Evolutionary conservation across 768 basidiomycete species (phyloP), one percentile per base, ranked within the genome.

Genomic region (Suillus cothurnatus): DNA sequence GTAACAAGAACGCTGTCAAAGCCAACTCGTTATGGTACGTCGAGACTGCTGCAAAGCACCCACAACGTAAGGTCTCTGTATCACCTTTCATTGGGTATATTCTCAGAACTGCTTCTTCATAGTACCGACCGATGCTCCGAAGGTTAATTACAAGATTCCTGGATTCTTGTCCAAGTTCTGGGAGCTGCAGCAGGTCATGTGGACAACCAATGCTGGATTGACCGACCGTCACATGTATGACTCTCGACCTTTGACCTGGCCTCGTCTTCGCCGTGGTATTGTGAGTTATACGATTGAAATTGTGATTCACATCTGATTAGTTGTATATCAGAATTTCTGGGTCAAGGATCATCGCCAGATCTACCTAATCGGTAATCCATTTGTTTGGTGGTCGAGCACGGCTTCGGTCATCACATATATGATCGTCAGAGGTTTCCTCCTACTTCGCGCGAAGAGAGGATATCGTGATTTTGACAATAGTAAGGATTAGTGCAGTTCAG

Each of bases 191-290:
- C 84, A 85, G 69, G 97, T 97, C 64, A 97, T 97, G 95, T 98
- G 95, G 95, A 88, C 84, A 8, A 99, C 96, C 31, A 99, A 99
- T 70, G 95, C 94, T 38, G 97, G 96, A 2, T 79, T 99, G 65
- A 98, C 97, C 2, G 96, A 98, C 71, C 88, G 94, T 19, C 97
- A 99, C 72, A 89, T 89, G 0, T 99, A 89, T 71, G 97, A 99
- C 74, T 99, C 97, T 14, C 85, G 97, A n/a, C 97, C 97, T 11
- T 80, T 85, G 60, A 82, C 87, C 0, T 99, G 97, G 97, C 97
- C 97, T n/a, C 82, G 85, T 58, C 85, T 99, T 38, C 85, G 84
- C 55, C 90, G 97, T 64, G 97, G 97, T 41, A 99, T 99, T 72
- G 95, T 98, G 71, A 82, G 94, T 84, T 8, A 17, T 31, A 31